Evolutionary conservation across 2,329 filamentous ascomycete genomes (phyloP), one percentile per base, ranked within the genome.

Genomic region (Xylariaceae sp.): DNA sequence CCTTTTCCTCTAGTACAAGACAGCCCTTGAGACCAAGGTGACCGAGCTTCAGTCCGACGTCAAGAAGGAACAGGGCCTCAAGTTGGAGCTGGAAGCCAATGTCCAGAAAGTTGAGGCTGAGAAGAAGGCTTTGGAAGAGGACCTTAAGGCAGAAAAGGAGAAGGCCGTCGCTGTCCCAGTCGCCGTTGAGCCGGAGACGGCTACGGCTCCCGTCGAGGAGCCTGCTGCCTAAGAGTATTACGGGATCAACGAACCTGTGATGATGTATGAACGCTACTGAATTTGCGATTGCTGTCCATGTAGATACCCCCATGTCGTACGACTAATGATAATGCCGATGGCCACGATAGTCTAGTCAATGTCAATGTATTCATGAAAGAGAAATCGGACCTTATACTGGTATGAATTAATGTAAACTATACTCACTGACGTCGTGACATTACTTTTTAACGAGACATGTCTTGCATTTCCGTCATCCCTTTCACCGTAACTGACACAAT

Each of bases 251-350:
- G 38, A 47, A 50, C 33, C 32, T 40, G 42, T 41, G 19, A 11
- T 39, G 38, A 56, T 45, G 54, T 52, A 52, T 54, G 48, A 48
- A 53, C 44, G n/a, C 42, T 39, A 43, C 38, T 45, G 39, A 39
- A 46, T 40, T 54, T 39, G 46, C 48, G 51, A 19, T 50, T 47
- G 43, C 44, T 45, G 53, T 50, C 48, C 33, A 54, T 56, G 51
- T 56, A 58, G 55, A 56, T 55, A 57, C 54, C 52, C n/a, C 53
- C 52, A 55, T 47, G 44, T 57, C 53, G 51, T 52, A 57, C 51
- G 55, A 58, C 49, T 62, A 60, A 62, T 62, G 55, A 58, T 62
- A 61, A 63, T 61, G 58, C 51, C 49, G 50, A 42, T 39, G 32
- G 39, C 39, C 39, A 15, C 39, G 18, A 40, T 19, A 49, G 47